Evolutionary conservation across 1,284 basidiomycete species (phyloP), one percentile per base, ranked within the genome.

Genomic region (Pseudozyma thailandica): DNA sequence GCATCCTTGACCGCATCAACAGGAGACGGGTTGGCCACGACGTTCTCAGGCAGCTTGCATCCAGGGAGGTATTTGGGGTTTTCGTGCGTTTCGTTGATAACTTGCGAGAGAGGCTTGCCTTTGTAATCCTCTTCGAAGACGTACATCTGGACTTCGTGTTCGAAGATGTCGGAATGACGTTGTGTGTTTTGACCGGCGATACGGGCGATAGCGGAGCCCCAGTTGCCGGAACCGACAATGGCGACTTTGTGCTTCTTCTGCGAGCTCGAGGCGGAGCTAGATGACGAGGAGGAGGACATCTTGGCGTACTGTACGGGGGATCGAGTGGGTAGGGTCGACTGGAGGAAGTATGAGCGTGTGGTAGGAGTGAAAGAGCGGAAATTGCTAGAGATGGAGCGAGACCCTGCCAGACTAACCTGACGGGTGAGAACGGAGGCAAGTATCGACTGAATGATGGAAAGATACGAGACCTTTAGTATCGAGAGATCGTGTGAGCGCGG

Each of bases 121-220:
- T 87, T 84, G 50, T 73, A 77, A 37, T 69, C 65, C 54, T 81
- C 80, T 61, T 81, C 75, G 49, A 74, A 72, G 33, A 80, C 78
- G 63, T 78, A 79, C 78, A 80, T 82, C 48, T 68, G 62, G 28
- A 82, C 79, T 27, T 72, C 52, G 20, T 42, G 38, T 25, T 81
- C 64, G 39, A 82, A 82, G 25, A 65, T 45, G 50, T 86, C 85
- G 7, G 84, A 72, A 53, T 85, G 81, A 45, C 80, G 78, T 38
- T 77, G 82, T 4, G 85, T 83, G 72, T 88, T 88, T 73, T 63
- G 64, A 8, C 75, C 75, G 27, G 87, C 86, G 52, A 88, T 87
- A 64, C 86, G 85, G 21, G 87, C 87, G 44, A 88, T 85, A 2
- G 87, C 87, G 6, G 86, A 86, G 1, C 87, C 87, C 87, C 79